phyloP scores from a whole-genome alignment of 306 rosid species.

The Cajanus cajan region DNA sequence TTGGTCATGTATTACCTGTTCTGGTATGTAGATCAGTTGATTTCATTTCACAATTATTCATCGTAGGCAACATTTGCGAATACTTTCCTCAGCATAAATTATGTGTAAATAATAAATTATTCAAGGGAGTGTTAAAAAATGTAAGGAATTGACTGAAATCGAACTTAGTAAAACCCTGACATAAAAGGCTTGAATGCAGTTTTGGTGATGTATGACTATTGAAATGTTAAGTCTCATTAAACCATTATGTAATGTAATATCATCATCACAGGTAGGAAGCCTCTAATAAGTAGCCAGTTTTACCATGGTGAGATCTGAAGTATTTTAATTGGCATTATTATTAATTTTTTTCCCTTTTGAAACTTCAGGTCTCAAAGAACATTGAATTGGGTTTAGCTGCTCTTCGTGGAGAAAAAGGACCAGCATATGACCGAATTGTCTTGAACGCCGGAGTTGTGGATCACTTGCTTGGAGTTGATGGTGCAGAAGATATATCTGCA shows the following conservation, averaged over 20 bases:
- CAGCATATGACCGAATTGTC: constrained; percentile 88
- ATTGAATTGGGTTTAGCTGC: constrained; percentile 89
- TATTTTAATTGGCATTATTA: constrained; percentile 17
- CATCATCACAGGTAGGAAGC: constrained; percentile 8
- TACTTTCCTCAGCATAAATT: background rate
- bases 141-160: background rate
- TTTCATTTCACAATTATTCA: background rate
- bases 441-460: constrained; percentile 92
- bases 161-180: background rate
- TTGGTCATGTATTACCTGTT: background rate
- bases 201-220: background rate
- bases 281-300: background rate
- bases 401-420: constrained; percentile 79
- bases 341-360: background rate
- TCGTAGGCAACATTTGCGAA: background rate
- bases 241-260: constrained; percentile 6
- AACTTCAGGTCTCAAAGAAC: constrained; percentile 71
- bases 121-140: background rate
- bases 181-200: background rate
- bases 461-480: constrained; percentile 91
- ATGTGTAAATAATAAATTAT: background rate
- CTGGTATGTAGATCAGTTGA: background rate
- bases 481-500: constrained; percentile 69
- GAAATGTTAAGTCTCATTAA: background rate
- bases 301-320: background rate